phyloP scores from a whole-genome alignment of 1,139 yeast genomes.

The Nematodospora anomalae region DNA sequence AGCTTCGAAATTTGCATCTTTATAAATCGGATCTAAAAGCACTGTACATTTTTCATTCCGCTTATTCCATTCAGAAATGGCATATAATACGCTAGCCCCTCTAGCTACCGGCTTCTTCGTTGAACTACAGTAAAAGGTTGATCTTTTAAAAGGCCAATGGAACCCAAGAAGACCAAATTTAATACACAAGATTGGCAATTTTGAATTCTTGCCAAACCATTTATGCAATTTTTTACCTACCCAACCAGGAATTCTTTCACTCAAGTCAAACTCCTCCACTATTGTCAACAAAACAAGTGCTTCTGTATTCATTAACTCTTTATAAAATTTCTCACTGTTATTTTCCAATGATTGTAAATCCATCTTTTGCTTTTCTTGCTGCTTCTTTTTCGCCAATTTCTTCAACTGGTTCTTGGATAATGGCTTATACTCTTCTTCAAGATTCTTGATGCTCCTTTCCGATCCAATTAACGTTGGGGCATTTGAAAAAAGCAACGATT shows the following conservation, averaged over 20 bases:
- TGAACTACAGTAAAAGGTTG: slow-evolving; percentile 38
- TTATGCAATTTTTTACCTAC: slow-evolving; percentile 25
- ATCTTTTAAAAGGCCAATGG: slow-evolving; percentile 49
- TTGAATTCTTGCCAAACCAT: slow-evolving; percentile 32
- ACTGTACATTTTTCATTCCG: slow-evolving; percentile 29
- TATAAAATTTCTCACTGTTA: slow-evolving; percentile 26
- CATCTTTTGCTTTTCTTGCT: slow-evolving; percentile 13
- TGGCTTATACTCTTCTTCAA: slow-evolving; percentile 20
- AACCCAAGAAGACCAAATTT: slow-evolving; percentile 43
- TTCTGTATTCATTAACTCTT: slow-evolving; percentile 38
- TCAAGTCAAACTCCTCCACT: slow-evolving; percentile 38
- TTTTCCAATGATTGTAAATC: slow-evolving; percentile 17
- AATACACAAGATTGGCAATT: slow-evolving; percentile 31
- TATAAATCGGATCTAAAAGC: slow-evolving; percentile 40
- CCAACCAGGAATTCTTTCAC: slow-evolving; percentile 30
- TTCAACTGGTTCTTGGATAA: slow-evolving; percentile 40
- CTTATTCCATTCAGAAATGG: slow-evolving; percentile 37
- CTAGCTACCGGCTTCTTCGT: slow-evolving; percentile 43
- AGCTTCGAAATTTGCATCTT: slow-evolving; percentile 31
- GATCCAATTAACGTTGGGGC: slow-evolving; percentile 8
- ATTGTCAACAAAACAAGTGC: slow-evolving; percentile 39
- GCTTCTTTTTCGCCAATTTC: slow-evolving; percentile 29
- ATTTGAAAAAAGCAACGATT: slow-evolving; percentile 24
- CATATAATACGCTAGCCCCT: slow-evolving; percentile 39
- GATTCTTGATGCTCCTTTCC: slow-evolving; percentile 12